Base-by-base conservation (phyloP, 1,139 yeast genomes). In the Kodamaea sp. region DNA sequence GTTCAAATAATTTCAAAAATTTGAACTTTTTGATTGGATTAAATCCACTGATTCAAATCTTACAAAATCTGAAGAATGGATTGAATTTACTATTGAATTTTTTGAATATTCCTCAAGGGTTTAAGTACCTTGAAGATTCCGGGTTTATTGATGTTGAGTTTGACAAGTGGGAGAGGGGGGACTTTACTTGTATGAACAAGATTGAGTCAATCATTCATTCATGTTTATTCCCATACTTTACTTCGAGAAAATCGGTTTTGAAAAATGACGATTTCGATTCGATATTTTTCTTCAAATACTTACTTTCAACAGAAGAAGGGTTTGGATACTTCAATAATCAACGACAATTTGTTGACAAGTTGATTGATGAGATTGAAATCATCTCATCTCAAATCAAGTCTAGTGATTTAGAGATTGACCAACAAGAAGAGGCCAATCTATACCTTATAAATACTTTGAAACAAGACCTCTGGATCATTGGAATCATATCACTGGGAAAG, bases 401-500 rank as follows among this genome's bases (percentile, higher is more conserved):
- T 1, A 43, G 46, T 8, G 57, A 52, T 6, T 55, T 46, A 9
- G 46, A 43, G 7, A 20, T 35, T 8, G 45, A 43, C 8, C 27
- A 31, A 7, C 38, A 32, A 6, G 42, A 43, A 6, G 33, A 33
- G 5, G 31, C 36, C 4, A 47, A 45, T 7, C 46, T 44, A 5
- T 40, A 37, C 29, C 36, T 48, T 29, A 33, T 57, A 11, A 50
- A 43, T 11, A 73, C 71, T 39, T 58, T 89, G 24, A 87, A 86
- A 53, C 88, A 90, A 10, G 78, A 84, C 35, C 55, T 90, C 35
- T 92, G 97, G 97, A 84, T 95, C 3, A 70, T 87, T 32, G 97
- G 97, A 0, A 82, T 82, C 50, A 81, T 89, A 30, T 89, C 90
- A 2, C 77, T 89, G 7, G 77, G 84, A 1, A 70, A 70, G 25